These are phyloP conservation scores for Phialocephala subalpina DNA, from an alignment of 2,329 filamentous ascomycete species.

Conservation along the genomic window DNA sequence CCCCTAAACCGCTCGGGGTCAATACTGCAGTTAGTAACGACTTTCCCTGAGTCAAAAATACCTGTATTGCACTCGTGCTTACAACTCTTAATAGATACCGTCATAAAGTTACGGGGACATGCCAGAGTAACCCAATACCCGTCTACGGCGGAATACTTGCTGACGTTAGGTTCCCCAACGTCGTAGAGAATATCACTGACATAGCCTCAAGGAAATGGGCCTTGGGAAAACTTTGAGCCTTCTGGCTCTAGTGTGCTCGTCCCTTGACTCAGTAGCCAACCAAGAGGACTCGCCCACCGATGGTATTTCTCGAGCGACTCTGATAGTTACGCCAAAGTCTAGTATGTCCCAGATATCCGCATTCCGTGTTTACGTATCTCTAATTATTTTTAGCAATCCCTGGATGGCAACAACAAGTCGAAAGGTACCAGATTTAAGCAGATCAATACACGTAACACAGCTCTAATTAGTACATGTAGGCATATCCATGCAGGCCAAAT, in stretches of 20 bases:
- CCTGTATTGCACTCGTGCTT: not conserved
- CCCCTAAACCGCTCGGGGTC: not conserved
- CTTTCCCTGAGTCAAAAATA: not conserved
- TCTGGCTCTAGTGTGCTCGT: conserved; percentile 11
- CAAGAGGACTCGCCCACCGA: not conserved
- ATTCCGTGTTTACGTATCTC: too few relatives aligned
- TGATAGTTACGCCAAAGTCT: conserved; percentile 17
- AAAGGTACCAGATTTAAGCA: not conserved
- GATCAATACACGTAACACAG: not conserved
- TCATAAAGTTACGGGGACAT: conserved; percentile 13
- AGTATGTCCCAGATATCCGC: conserved; percentile 2
- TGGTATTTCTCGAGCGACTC: not conserved
- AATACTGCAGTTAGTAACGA: conserved; percentile 5
- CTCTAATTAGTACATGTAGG: not conserved
- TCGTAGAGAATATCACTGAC: conserved; percentile 5
- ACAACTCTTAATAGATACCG: conserved; percentile 12
- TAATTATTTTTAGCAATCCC: too few relatives aligned
- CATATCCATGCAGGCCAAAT: conserved; percentile 10
- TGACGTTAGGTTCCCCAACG: conserved; percentile 5
- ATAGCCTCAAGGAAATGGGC: conserved; percentile 14
- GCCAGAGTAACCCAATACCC: not conserved
- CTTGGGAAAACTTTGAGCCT: conserved; percentile 16
- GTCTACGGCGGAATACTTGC: conserved; percentile 11
- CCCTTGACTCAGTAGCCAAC: not conserved
- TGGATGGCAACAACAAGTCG: too few relatives aligned